These are phyloP conservation scores for Canavalia ensiformis DNA, from an alignment of 306 rosid species.

Conservation along the genomic window DNA sequence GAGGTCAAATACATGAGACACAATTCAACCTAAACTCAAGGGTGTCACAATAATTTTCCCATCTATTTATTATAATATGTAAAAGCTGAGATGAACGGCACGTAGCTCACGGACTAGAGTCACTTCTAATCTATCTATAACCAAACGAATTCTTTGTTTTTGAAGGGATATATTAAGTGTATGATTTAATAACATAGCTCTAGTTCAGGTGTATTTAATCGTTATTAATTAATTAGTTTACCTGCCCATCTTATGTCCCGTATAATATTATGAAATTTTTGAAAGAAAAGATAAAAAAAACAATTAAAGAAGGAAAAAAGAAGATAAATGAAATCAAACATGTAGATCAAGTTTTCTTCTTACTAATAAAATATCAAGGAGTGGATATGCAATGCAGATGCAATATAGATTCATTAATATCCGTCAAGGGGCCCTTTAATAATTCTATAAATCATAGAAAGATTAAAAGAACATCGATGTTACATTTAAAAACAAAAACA, in stretches of 20 bases:
- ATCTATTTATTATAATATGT: neutral
- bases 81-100: conserved; percentile 34
- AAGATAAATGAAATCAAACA: conserved; percentile 33
- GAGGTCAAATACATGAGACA: too few relatives aligned
- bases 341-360: conserved; percentile 17
- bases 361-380: conserved; percentile 25
- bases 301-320: neutral
- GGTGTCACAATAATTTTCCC: neutral
- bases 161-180: conserved; percentile 25
- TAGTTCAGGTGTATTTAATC: neutral
- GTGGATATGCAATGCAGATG: conserved; percentile 39
- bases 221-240: conserved; percentile 30
- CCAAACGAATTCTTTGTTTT: conserved; percentile 18
- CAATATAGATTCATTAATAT: conserved; percentile 47
- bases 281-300: neutral
- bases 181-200: conserved; percentile 31
- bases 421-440: conserved; percentile 19
- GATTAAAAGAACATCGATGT: neutral
- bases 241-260: conserved; percentile 12
- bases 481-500: neutral
- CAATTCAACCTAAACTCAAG: too few relatives aligned
- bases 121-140: conserved; percentile 26
- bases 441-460: neutral
- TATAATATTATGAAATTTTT: neutral
- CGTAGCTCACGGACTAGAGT: conserved; percentile 3